Evolutionary conservation across 805 yeast genomes (phyloP).

Genomic region (Hanseniaspora mollemarum): DNA sequence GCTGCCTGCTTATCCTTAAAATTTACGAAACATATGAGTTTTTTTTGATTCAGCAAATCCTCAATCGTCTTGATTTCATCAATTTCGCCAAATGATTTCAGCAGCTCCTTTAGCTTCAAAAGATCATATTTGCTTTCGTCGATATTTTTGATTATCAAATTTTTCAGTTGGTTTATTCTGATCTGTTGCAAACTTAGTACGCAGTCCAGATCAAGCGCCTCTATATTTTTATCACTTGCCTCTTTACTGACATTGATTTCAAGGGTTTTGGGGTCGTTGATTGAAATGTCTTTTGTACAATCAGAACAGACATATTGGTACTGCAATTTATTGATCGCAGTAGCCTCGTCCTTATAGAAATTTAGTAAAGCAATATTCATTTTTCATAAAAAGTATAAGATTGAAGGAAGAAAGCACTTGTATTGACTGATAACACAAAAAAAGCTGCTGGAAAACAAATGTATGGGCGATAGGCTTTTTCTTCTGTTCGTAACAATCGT

Average conservation of each 20-base stretch:
- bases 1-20: not conserved
- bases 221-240: not conserved
- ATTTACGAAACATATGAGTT: constrained; percentile 7
- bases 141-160: constrained; percentile 9
- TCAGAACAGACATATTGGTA: not conserved
- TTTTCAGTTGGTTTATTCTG: not conserved
- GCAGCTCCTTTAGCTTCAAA: not conserved
- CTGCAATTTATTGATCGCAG: not conserved
- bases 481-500: too few relatives aligned
- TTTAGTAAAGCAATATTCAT: not conserved
- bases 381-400: too few relatives aligned
- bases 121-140: not conserved
- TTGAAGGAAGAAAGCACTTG: not conserved
- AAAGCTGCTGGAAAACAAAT: too few relatives aligned
- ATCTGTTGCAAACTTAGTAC: not conserved
- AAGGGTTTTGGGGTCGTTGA: not conserved
- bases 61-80: constrained; percentile 2
- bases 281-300: not conserved
- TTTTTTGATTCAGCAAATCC: not conserved
- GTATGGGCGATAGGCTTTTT: too few relatives aligned
- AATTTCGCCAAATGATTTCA: constrained; percentile 1
- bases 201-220: not conserved
- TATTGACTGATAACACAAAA: not conserved
- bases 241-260: not conserved
- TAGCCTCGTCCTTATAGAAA: not conserved